phyloP scores from a whole-genome alignment of 768 basidiomycete genomes.

The Termitomyces eurrhizus region DNA sequence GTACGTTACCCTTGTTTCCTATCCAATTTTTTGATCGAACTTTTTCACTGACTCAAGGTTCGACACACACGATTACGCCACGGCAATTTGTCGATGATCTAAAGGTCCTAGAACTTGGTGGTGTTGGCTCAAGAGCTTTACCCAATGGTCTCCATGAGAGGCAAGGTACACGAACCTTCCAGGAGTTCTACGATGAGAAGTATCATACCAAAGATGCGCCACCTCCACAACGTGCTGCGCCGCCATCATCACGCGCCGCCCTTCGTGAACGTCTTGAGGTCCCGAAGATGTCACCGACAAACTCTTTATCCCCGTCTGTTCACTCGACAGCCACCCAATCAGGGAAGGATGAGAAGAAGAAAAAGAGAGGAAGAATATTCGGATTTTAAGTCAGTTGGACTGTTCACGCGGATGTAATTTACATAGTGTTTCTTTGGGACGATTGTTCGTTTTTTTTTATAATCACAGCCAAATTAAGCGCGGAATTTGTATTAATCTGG shows the following conservation, averaged over 20 bases:
- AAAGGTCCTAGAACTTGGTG: conserved; percentile 82
- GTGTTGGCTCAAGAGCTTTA: conserved; percentile 69
- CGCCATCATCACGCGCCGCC: conserved; percentile 31
- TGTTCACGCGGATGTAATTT: conserved; percentile 16
- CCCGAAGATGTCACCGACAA: conserved; percentile 48
- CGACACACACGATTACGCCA: conserved; percentile 84
- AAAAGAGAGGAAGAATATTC: conserved; percentile 74
- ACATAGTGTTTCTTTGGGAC: conserved; percentile 17
- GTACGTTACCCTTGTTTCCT: conserved; percentile 35
- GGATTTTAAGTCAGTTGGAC: conserved; percentile 41
- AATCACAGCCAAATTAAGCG: neutral
- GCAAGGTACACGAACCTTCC: conserved; percentile 48
- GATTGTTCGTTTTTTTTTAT: neutral
- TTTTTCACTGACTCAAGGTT: conserved; percentile 47
- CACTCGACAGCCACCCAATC: conserved; percentile 30
- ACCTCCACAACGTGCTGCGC: conserved; percentile 40
- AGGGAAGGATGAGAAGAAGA: conserved; percentile 58
- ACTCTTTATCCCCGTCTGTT: conserved; percentile 45
- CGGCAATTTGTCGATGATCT: conserved; percentile 83
- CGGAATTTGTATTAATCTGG: neutral
- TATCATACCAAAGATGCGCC: conserved; percentile 69
- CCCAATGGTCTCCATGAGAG: conserved; percentile 65
- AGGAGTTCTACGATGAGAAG: conserved; percentile 77
- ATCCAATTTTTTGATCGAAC: neutral
- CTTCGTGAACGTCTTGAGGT: conserved; percentile 25